Base-by-base conservation (phyloP, 2,329 filamentous ascomycete species). In the Calcarisporium arbuscula region DNA sequence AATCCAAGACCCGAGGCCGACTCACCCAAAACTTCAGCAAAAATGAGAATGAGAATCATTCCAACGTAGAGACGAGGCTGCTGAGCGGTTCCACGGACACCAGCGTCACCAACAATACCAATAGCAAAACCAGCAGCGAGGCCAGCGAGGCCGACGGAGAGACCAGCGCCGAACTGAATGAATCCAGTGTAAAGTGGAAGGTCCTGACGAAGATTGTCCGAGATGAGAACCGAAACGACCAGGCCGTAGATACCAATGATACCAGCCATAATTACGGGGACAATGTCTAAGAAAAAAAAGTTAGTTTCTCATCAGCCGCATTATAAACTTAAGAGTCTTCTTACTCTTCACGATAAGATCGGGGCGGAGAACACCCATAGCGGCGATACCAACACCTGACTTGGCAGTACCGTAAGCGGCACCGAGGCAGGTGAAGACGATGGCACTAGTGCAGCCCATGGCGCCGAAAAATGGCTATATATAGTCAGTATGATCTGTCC, bases 231-330 rank as follows among this genome's bases (percentile, higher is more conserved):
- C 38, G 56, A 58, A 33, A 57, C 56, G 28, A 68, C 63, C 25
- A 68, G 56, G 33, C 65, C 65, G 47, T 67, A 68, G 41, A 68
- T 67, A 84, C 87, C 92, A 69, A 98, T 96, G 68, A 98, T 98
- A 96, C 92, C 92, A 75, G 92, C 92, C 92, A 98, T 98, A 81
- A 98, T 95, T 68, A 96, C 92, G 62, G 92, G 92, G 48, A 96
- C 90, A 65, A 96, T 95, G 77, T 95, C 90, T 96, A 50, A 15
- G 14, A 16, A 16, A 28, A 17, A 19, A n/a, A n/a, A 22, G 20
- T 16, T 18, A 16, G 14, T 10, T 25, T 14, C 14, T 25, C 10
- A 25, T 10, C 22, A 14, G 14, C 10, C 10, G 22, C 22, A n/a
- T n/a, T n/a, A n/a, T n/a, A n/a, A n/a, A n/a, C n/a, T n/a, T n/a